Base-by-base conservation (phyloP, 2,329 filamentous ascomycete genomes). In the Exophiala mesophila region DNA sequence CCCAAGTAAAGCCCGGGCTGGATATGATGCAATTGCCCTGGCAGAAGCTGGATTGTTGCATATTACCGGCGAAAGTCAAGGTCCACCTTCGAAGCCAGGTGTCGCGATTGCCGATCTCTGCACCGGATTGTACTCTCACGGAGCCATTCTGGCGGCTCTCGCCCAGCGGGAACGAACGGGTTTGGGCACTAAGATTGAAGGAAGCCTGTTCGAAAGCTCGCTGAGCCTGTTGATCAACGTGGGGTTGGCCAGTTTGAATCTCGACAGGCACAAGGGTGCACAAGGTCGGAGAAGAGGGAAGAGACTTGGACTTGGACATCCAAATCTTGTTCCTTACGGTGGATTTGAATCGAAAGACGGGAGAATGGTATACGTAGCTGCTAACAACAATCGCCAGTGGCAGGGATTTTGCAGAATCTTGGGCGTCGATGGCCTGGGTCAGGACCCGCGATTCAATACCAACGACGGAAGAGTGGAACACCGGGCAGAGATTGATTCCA, bases 1-100 rank as follows among this genome's bases (percentile, higher is more conserved):
- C 0, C 71, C 71, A 15, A 49, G 43, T 43, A 32, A 34, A n/a
- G 41, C 42, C 18, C 45, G 47, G 18, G 52, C 52, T 8, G 52
- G 52, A 6, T 55, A 55, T 35, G 52, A 55, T 45, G 47, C 50
- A 3, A 48, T 55, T 19, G 52, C 49, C 12, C 42, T 50, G 19
- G 50, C 50, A 3, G 50, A 55, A 36, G 50, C 48, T 5, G 50
- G 52, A 4, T 23, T 55, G 41, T 30, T 55, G 36, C 48, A 53
- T 23, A 49, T 55, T 28, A 55, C 52, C n/a, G 52, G 52, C 2
- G 39, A 47, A 13, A 34, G 31, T 15, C 19, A 47, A 5, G 38
- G 34, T 5, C 28, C 26, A n/a, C 52, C 45, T n/a, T 44, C 47
- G 17, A 53, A 53, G 21, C 50, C 50, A 12, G 52, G 52, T 24